A percentile compares a stretch with the other conserved stretches of the same genome.
phyloP scores from a whole-genome alignment of 371 early-diverging fungal species.

The Mortierella sp. region DNA sequence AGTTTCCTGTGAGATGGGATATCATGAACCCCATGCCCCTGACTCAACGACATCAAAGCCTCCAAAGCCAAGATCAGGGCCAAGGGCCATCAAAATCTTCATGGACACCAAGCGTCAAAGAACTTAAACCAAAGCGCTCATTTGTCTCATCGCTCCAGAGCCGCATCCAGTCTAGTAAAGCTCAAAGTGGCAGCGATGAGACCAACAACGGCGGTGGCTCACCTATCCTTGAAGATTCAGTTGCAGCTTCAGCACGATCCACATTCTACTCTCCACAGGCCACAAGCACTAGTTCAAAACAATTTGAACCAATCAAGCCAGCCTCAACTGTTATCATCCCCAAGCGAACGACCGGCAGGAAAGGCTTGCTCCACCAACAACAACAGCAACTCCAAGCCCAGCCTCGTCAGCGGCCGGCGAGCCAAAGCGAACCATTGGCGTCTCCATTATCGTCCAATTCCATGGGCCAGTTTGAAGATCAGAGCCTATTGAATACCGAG shows the following conservation, averaged over 20 bases:
- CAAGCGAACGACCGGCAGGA: conserved; percentile 43
- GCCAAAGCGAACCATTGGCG: neutral
- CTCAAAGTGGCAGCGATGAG: neutral
- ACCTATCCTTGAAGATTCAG: neutral
- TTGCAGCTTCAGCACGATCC: neutral
- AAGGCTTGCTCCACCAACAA: conserved; percentile 37
- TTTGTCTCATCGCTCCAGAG: conserved; percentile 37
- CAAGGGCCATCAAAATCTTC: neutral
- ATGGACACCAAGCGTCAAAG: conserved; percentile 2
- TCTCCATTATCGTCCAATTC: neutral
- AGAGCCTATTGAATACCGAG: neutral
- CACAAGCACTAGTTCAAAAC: neutral
- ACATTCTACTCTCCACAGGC: neutral
- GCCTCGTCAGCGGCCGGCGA: conserved; percentile 6
- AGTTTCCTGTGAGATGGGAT: conserved; percentile 30
- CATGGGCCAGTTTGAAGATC: conserved; percentile 1
- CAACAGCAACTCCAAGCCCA: conserved; percentile 29
- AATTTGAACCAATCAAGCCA: neutral
- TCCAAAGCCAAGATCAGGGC: conserved; percentile 1
- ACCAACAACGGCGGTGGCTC: neutral
- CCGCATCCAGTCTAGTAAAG: conserved; percentile 18
- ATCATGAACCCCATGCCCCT: conserved; percentile 10
- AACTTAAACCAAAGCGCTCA: conserved; percentile 21
- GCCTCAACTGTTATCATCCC: conserved; percentile 30
- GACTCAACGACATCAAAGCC: conserved; percentile 20